Conservation (phyloP, 2,329 filamentous ascomycete species). For the Conoideocrella luteorostrata region DNA sequence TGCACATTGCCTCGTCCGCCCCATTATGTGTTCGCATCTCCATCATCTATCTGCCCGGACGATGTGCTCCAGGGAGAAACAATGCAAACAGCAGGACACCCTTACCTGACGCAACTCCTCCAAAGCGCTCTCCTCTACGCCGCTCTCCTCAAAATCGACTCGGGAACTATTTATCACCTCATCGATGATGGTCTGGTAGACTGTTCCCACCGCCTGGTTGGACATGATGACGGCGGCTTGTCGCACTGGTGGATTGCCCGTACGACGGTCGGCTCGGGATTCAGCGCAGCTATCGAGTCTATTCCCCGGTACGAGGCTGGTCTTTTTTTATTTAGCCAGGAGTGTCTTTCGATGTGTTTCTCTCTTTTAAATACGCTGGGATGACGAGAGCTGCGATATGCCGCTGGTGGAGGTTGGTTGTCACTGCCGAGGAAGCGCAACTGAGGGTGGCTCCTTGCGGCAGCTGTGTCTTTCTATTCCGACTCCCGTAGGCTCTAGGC, state of each 20-base stretch:
- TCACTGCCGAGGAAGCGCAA: neutral
- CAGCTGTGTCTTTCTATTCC: neutral
- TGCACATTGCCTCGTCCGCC: no score
- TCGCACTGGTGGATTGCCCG: constrained; percentile 7
- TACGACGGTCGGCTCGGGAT: neutral
- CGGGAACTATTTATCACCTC: constrained; percentile 89
- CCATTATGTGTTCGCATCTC: neutral
- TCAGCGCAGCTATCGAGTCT: neutral
- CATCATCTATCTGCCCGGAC: neutral
- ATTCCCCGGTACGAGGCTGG: no score
- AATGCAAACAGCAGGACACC: neutral
- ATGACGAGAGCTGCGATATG: neutral
- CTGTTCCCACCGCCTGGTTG: constrained; percentile 58
- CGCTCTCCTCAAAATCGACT: constrained; percentile 94
- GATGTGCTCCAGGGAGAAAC: no score
- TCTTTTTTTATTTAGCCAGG: neutral
- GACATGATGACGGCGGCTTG: constrained; percentile 40
- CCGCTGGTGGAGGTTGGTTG: constrained; percentile 1
- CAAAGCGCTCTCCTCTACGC: constrained; percentile 80
- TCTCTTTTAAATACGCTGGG: neutral
- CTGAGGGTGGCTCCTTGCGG: neutral
- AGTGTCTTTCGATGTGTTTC: neutral
- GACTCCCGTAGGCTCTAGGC: neutral
- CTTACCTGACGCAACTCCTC: constrained; percentile 84
- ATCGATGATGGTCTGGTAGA: constrained; percentile 73